Percentiles rank a stretch among this genome's conserved stretches.
Evolutionary conservation across 495 filamentous ascomycete species (phyloP).

Genomic region (Lindgomyces ingoldianus): DNA sequence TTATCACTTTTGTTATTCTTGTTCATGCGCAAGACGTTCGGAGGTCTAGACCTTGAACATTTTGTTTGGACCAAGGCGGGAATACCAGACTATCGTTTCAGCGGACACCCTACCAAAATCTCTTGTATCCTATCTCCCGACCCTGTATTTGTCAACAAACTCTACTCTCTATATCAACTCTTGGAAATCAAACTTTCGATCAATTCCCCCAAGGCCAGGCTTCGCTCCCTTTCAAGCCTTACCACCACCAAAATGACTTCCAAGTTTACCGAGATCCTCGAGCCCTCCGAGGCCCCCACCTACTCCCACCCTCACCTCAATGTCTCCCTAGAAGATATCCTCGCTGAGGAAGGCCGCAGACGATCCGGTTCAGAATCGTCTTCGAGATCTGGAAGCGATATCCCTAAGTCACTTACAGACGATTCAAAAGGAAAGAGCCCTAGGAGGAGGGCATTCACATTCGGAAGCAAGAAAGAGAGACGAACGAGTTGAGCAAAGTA

Average conservation of each 20-base stretch:
- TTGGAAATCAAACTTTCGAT: neutral
- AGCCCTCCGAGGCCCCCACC: constrained; percentile 33
- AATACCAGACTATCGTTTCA: neutral
- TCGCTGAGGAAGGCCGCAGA: constrained; percentile 37
- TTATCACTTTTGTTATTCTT: neutral
- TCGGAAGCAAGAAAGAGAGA: constrained; percentile 29
- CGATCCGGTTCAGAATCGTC: constrained; percentile 32
- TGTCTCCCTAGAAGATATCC: constrained; percentile 42
- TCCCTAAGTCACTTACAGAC: constrained; percentile 15
- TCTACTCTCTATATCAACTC: neutral
- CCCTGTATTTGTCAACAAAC: neutral
- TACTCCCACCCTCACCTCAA: constrained; percentile 39
- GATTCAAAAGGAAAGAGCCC: constrained; percentile 10
- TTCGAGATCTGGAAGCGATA: constrained; percentile 17
- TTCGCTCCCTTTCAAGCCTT: neutral
- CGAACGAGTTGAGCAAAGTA: constrained; percentile 4
- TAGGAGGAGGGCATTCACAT: constrained; percentile 19
- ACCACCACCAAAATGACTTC: constrained; percentile 31
- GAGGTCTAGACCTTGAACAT: constrained; percentile 7
- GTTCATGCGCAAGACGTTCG: neutral
- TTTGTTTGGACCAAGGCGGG: neutral
- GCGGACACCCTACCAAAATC: neutral
- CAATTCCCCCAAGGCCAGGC: neutral
- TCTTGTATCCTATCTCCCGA: neutral
- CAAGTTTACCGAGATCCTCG: constrained; percentile 45